A percentile compares a stretch with the other conserved stretches of the same genome.
Conservation (phyloP, 2,329 filamentous ascomycete genomes). For the Cladophialophora immunda region DNA sequence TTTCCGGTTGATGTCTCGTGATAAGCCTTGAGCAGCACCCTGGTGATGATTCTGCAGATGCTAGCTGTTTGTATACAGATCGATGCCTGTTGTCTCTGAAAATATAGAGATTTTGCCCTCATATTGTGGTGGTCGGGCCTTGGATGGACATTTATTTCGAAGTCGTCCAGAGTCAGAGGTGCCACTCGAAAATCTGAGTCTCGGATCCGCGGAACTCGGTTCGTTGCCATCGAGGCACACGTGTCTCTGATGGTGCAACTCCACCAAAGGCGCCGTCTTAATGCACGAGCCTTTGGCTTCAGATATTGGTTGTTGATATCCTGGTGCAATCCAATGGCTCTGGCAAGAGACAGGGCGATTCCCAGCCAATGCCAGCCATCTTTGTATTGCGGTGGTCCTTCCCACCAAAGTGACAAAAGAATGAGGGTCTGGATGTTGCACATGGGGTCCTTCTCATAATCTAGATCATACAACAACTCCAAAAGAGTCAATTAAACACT, state of each 20-base stretch:
- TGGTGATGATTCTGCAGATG: constrained; percentile 9
- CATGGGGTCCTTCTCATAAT: constrained; percentile 89
- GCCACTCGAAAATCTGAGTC: constrained; percentile 92
- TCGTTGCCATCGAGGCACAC: constrained; percentile 14
- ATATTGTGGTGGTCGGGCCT: background rate
- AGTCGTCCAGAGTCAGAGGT: constrained; percentile 83
- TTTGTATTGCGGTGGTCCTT: constrained; percentile 94
- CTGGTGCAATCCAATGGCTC: constrained; percentile 74
- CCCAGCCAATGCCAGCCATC: constrained; percentile 98
- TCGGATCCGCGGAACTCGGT: constrained; percentile 85
- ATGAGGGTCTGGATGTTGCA: constrained; percentile 88
- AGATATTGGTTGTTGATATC: background rate
- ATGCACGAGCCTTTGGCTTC: background rate
- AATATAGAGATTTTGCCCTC: background rate
- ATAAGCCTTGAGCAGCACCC: background rate
- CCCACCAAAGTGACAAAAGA: constrained; percentile 96
- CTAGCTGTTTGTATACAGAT: background rate
- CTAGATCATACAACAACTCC: constrained; percentile 83
- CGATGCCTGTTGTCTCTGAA: background rate
- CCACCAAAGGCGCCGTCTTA: constrained; percentile 27
- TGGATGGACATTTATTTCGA: constrained; percentile 66
- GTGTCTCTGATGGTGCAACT: constrained; percentile 18
- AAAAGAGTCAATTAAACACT: background rate
- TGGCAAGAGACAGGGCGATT: constrained; percentile 89
- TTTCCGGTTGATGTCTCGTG: background rate